Base-by-base conservation (phyloP, 306 rosid species). In the Prunus kanzakura region DNA sequence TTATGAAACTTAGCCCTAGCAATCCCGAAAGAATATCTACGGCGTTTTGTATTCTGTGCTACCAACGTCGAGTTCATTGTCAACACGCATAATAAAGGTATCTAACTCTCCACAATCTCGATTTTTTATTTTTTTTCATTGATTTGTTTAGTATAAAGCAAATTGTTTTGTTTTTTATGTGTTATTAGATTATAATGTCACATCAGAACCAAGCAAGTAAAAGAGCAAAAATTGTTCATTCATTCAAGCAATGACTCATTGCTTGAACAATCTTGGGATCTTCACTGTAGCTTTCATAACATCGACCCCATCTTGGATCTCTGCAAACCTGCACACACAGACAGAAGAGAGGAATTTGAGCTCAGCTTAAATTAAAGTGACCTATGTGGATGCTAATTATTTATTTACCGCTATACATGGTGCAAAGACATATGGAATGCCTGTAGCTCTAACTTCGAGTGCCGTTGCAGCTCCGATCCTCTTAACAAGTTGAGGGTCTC, bases 261-360 rank as follows among this genome's bases (percentile, higher is more conserved):
- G 69, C 78, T 81, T 51, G 80, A 35, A 81, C 82, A 57, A 81
- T 38, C 11, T 69, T 77, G 19, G 49, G 78, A 62, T 80, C 81
- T 55, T 82, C 83, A 27, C 83, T 82, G 47, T 82, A 78, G 72
- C 86, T 83, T 79, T 83, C 84, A 32, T 64, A 77, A 78, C 85
- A 84, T 14, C 82, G 77, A 30, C 85, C 87, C 87, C 85, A 84
- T 63, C 87, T 81, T 60, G 88, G 88, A 78, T 84, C 88, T 71
- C 83, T 69, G 43, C 88, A 81, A 3, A 84, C 88, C 88, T 84
- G 65, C 4, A 45, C 3, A 22, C 4, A 45, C 3, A 22, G 3
- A 45, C 20, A 50, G 29, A 55, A 46, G 29, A 57, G 38, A 60
- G 47, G 38, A 64, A 64, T 27, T 49, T 2, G 1, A 16, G 54